These are phyloP conservation scores for Botrytis aclada DNA, from an alignment of 2,329 filamentous ascomycete species.

Conservation along the genomic window DNA sequence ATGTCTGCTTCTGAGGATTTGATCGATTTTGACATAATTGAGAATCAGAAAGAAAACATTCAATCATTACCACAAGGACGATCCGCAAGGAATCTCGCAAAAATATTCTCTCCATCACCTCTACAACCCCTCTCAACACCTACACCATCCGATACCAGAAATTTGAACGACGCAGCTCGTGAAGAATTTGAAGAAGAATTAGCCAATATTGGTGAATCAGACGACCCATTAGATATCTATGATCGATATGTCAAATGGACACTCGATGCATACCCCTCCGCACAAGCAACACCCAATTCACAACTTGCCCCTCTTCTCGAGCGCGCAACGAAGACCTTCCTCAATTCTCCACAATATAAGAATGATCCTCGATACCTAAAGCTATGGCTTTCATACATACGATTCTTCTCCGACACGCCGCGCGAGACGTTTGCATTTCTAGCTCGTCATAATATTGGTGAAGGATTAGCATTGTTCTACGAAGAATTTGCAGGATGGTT, in stretches of 20 bases:
- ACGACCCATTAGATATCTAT: conserved; percentile 93
- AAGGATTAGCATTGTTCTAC: conserved; percentile 85
- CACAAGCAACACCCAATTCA: conserved; percentile 88
- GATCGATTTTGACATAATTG: conserved; percentile 86
- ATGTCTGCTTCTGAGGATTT: conserved; percentile 53
- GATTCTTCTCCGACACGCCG: conserved; percentile 88
- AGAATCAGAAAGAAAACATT: conserved; percentile 97
- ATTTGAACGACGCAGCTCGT: conserved; percentile 74
- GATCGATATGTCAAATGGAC: conserved; percentile 98
- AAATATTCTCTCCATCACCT: conserved; percentile 70
- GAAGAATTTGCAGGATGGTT: conserved; percentile 96
- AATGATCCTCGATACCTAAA: conserved; percentile 93
- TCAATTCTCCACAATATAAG: conserved; percentile 82
- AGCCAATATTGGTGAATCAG: conserved; percentile 73
- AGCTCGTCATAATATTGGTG: conserved; percentile 82
- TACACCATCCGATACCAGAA: conserved; percentile 69
- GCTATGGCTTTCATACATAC: conserved; percentile 91
- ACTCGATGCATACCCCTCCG: conserved; percentile 87
- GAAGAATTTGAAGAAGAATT: conserved; percentile 86
- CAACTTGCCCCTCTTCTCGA: conserved; percentile 86
- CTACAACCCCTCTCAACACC: conserved; percentile 58
- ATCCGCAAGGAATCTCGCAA: conserved; percentile 83
- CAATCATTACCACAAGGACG: conserved; percentile 84
- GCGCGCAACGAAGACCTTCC: conserved; percentile 86
- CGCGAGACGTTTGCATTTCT: conserved; percentile 91